These are phyloP conservation scores for Rhizopogon vinicolor DNA, from an alignment of 768 basidiomycete genomes.

Conservation along the genomic window DNA sequence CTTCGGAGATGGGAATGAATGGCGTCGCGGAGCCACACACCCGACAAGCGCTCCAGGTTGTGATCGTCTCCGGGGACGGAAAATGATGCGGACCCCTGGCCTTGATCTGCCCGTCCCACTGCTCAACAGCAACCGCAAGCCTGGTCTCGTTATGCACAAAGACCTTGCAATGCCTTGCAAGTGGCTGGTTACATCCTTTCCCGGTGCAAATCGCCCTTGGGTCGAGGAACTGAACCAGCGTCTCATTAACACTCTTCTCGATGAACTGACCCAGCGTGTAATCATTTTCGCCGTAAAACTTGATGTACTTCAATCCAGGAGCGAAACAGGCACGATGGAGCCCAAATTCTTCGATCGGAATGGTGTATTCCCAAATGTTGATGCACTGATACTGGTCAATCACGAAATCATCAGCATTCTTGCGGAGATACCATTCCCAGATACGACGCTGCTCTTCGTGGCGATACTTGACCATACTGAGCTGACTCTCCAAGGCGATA, in stretches of 20 bases:
- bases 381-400: conserved; percentile 94
- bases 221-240: conserved; percentile 63
- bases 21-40: conserved; percentile 76
- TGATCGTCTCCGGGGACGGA: conserved; percentile 71
- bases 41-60: conserved; percentile 89
- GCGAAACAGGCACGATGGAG: conserved; percentile 73
- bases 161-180: conserved; percentile 83
- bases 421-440: conserved; percentile 94
- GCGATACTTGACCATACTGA: conserved; percentile 67
- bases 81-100: conserved; percentile 45
- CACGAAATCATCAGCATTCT: conserved; percentile 81
- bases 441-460: conserved; percentile 85
- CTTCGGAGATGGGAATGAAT: conserved; percentile 84
- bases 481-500: conserved; percentile 69
- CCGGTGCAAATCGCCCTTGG: conserved; percentile 75
- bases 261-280: conserved; percentile 92
- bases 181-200: conserved; percentile 79
- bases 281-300: conserved; percentile 92
- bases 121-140: conserved; percentile 82
- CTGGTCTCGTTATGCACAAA: conserved; percentile 86
- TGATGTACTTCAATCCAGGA: conserved; percentile 67
- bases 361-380: conserved; percentile 70
- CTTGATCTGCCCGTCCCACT: conserved; percentile 73
- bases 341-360: conserved; percentile 69
- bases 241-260: conserved; percentile 70